Base-by-base conservation (phyloP, 805 yeast genomes). In the Komagataella populi region DNA sequence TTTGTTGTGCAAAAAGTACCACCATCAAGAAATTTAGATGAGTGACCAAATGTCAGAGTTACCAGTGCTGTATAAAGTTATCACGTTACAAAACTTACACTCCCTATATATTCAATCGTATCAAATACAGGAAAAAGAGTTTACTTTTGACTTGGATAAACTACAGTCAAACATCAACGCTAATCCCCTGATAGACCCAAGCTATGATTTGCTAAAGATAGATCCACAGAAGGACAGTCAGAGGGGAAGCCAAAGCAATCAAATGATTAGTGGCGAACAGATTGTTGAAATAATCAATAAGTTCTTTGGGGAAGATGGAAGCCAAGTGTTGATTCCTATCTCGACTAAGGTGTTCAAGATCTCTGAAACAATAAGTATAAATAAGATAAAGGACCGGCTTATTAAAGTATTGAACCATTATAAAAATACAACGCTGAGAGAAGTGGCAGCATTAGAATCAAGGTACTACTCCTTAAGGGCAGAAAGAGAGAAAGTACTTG, bases 361-460 rank as follows among this genome's bases (percentile, higher is more conserved):
- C 2, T 63, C 68, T 1, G 60, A 61, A 50, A 59, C 57, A 49
- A 61, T 67, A 12, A 64, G 60, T 48, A 57, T 65, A 4, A 53
- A 57, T 6, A 52, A 65, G 48, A 69, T 67, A 14, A 67, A 65
- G 47, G 68, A 65, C 51, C 54, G 69, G 44, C 56, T 67, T 39
- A 63, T 65, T 6, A 64, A 65, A 53, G 60, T 67, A 6, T 55
- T 64, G 50, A 64, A 64, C 49, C 58, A 57, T 46, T 67, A 66
- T 51, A 66, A 66, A 51, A 64, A 64, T 48, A 54, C 60, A 10
- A 60, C 69, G 2, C 53, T 67, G 16, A 56, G 56, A 16, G 70
- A 66, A 44, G 63, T 67, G 53, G 70, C 74, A 23, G 62, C 62
- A 52, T 65, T 72, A 12, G 78, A 73, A 54, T 54, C 56, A 39